phyloP scores from a whole-genome alignment of 2,329 filamentous ascomycete genomes.

The Talaromyces rugulosus region DNA sequence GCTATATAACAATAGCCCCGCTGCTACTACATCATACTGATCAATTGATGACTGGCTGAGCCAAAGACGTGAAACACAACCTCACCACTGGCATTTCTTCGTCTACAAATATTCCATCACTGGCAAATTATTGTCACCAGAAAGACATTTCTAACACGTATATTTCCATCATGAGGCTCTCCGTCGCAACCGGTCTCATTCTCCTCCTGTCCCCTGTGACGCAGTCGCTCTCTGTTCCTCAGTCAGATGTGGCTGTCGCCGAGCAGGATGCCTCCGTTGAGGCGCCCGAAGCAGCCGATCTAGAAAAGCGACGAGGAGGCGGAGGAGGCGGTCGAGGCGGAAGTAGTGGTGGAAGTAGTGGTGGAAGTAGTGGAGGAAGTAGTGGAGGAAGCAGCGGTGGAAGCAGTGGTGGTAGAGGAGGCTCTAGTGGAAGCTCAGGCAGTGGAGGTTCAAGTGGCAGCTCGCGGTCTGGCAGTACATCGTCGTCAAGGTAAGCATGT shows the following conservation, averaged over 20 bases:
- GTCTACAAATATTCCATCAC: background rate
- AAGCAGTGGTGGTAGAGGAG: background rate
- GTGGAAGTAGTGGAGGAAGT: constrained; percentile 20
- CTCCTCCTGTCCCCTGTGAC: constrained; percentile 26
- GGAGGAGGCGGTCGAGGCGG: constrained; percentile 38
- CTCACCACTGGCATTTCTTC: background rate
- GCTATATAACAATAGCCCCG: background rate
- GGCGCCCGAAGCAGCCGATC: constrained; percentile 17
- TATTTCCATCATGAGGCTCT: constrained; percentile 28
- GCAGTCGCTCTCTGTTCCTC: constrained; percentile 24
- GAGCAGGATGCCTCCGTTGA: constrained; percentile 6
- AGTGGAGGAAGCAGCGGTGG: constrained; percentile 16
- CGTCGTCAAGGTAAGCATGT: constrained; percentile 7
- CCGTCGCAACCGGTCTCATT: constrained; percentile 22
- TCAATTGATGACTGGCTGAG: background rate
- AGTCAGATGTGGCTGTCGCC: constrained; percentile 19
- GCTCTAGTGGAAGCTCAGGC: constrained; percentile 13
- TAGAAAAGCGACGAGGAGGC: constrained; percentile 49
- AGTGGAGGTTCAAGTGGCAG: constrained; percentile 13
- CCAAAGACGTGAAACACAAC: background rate
- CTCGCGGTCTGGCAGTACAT: constrained; percentile 5
- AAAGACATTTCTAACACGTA: background rate
- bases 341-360: constrained; percentile 21
- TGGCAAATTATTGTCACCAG: background rate
- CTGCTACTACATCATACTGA: background rate